Percentiles rank a stretch among this genome's conserved stretches.
Evolutionary conservation across 2,329 filamentous ascomycete species (phyloP).

Genomic region (Ophiostoma novo-ulmi): DNA sequence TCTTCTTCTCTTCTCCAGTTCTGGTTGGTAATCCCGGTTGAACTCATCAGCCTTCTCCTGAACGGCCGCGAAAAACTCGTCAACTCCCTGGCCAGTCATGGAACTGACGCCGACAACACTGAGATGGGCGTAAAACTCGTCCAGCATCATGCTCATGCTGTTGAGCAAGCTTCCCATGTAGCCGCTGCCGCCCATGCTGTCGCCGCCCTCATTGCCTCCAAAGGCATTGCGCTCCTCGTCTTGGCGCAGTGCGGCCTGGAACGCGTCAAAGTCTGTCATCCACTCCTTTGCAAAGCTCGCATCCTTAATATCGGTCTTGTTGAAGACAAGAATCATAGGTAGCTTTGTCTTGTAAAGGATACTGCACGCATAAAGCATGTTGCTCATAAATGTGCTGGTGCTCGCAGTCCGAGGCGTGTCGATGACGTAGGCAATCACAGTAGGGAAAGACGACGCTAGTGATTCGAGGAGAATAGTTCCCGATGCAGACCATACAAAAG

Average conservation of each 20-base stretch:
- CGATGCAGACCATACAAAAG: conserved; percentile 96
- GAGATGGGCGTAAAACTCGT: conserved; percentile 94
- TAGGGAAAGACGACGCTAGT: conserved; percentile 88
- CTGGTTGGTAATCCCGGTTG: conserved; percentile 81
- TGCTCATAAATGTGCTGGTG: conserved; percentile 98
- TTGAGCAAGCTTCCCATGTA: conserved; percentile 96
- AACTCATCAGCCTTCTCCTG: conserved; percentile 85
- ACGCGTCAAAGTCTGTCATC: conserved; percentile 99
- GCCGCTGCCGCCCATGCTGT: conserved; percentile 66
- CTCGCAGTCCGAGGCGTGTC: conserved; percentile 91
- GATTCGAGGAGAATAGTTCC: conserved; percentile 91
- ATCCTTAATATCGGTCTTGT: conserved; percentile 95
- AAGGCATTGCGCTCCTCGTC: conserved; percentile 77
- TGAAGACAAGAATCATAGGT: conserved; percentile 98
- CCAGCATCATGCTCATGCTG: conserved; percentile 95
- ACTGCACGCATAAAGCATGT: conserved; percentile 98
- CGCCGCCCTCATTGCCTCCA: conserved; percentile 62
- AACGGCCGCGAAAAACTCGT: conserved; percentile 90
- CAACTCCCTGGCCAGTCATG: conserved; percentile 84
- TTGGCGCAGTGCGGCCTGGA: conserved; percentile 74
- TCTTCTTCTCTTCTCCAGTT: conserved; percentile 71
- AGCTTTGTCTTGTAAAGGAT: conserved; percentile 98
- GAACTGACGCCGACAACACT: conserved; percentile 90
- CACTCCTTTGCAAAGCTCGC: conserved; percentile 90
- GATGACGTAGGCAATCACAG: conserved; percentile 94